Base-by-base conservation (phyloP, 2,329 filamentous ascomycete species). In the Diaporthe humulicola region DNA sequence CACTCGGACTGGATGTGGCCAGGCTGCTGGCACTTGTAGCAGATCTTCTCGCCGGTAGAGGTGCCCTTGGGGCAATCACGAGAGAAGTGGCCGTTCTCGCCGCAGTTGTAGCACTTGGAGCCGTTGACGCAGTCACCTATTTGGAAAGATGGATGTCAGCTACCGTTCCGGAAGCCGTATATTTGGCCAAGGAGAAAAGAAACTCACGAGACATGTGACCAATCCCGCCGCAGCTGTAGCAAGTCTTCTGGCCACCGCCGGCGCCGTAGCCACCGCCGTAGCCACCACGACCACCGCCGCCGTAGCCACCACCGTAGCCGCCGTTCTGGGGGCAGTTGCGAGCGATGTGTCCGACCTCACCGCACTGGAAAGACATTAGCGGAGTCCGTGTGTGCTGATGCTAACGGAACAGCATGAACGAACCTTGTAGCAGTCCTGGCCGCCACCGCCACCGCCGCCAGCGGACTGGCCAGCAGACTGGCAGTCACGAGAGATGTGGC, bases 81-180 rank as follows among this genome's bases (percentile, higher is more conserved):
- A 79, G 94, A 97, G 85, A 98, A 92, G 87, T 98, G 96, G 77
- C 97, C 96, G 80, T 96, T 94, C 89, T 98, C 95, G 82, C 91
- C 91, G 80, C 97, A 98, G 92, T 98, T 98, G 93, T 98, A 99
- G 93, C 97, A 99, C 90, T 98, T 98, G 90, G 97, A 96, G 82
- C 97, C 97, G 86, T 98, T 97, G 81, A 96, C 97, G 88, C 97
- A 99, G 87, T 98, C 97, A 80, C 91, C 90, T 91, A 74, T 28
- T 67, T n/a, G 25, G 66, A n/a, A n/a, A n/a, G n/a, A 67, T 80
- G 73, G 67, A 69, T 52, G 71, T 57, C 45, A 71, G 64, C 8
- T 10, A 64, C 30, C 22, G 19, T 19, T 7, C 30, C 50, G 61
- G 5, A 30, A 48, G 38, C 22, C n/a, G 30, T 30, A 15, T 12